A percentile compares a stretch with the other conserved stretches of the same genome.
These are phyloP conservation scores for Fraxinus velutina DNA, from an alignment of 305 asterid genomes.

Conservation along the genomic window DNA sequence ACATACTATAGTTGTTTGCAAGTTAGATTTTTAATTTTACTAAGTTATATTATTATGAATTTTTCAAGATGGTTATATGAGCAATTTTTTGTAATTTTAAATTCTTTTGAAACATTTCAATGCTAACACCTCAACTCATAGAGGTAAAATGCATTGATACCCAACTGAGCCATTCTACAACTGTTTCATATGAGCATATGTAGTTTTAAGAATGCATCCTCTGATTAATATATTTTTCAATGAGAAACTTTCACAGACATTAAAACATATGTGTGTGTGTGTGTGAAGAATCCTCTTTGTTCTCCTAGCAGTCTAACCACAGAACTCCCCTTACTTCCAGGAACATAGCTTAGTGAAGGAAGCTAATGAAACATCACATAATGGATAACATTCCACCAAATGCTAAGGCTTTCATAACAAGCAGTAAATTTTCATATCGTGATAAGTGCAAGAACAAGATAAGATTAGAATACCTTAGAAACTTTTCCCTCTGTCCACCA, in stretches of 20 bases:
- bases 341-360: background rate
- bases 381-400: constrained; percentile 3
- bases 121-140: background rate
- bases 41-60: background rate
- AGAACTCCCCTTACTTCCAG: background rate
- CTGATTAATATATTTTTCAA: background rate
- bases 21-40: background rate
- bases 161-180: background rate
- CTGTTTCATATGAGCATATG: background rate
- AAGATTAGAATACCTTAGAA: constrained; percentile 62
- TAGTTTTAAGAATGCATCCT: background rate
- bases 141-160: background rate
- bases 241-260: background rate
- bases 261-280: background rate
- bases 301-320: constrained; percentile 11
- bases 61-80: background rate
- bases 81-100: background rate
- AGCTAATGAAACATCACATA: background rate
- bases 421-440: background rate
- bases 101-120: background rate
- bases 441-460: constrained; percentile 8
- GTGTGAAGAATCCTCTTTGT: background rate
- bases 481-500: constrained; percentile 78
- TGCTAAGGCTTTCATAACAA: background rate
- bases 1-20: background rate